phyloP scores from a whole-genome alignment of 192 early-diverging fungal species.

The Dissophora ornata region DNA sequence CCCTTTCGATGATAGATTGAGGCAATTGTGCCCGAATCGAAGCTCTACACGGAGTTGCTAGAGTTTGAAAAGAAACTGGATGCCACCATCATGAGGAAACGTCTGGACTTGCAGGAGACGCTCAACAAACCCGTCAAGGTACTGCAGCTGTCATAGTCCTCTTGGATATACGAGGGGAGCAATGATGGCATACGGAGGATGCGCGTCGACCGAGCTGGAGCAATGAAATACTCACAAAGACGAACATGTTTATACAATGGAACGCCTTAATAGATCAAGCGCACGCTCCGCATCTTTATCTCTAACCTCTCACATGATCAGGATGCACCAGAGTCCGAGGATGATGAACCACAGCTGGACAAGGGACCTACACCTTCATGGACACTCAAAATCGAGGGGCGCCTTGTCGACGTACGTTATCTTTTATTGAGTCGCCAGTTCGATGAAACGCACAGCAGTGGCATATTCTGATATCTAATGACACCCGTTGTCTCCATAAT shows the following conservation, averaged over 20 bases:
- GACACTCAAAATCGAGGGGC: slow-evolving; percentile 92
- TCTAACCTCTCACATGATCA: slow-evolving; percentile 91
- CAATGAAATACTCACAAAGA: not conserved
- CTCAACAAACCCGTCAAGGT: slow-evolving; percentile 80
- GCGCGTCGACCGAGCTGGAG: too few relatives aligned
- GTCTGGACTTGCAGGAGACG: slow-evolving; percentile 89
- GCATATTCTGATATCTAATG: too few relatives aligned
- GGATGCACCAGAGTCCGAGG: slow-evolving; percentile 58
- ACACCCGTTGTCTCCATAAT: too few relatives aligned
- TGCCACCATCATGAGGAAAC: slow-evolving; percentile 90
- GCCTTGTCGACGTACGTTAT: slow-evolving; percentile 79
- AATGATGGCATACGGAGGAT: too few relatives aligned
- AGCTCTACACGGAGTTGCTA: slow-evolving; percentile 84
- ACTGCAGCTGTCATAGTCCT: not conserved
- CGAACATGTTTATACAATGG: not conserved
- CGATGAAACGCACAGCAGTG: too few relatives aligned
- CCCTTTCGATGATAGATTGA: slow-evolving; percentile 73
- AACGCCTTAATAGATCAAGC: slow-evolving; percentile 61
- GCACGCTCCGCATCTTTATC: slow-evolving; percentile 90
- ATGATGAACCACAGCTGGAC: slow-evolving; percentile 58
- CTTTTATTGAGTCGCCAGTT: too few relatives aligned
- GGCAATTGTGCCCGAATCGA: slow-evolving; percentile 91
- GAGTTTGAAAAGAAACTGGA: slow-evolving; percentile 92
- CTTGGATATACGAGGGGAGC: too few relatives aligned
- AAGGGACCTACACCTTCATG: slow-evolving; percentile 78